Base-by-base conservation (phyloP, 306 rosid species). In the Gastrolobium bilobum region DNA sequence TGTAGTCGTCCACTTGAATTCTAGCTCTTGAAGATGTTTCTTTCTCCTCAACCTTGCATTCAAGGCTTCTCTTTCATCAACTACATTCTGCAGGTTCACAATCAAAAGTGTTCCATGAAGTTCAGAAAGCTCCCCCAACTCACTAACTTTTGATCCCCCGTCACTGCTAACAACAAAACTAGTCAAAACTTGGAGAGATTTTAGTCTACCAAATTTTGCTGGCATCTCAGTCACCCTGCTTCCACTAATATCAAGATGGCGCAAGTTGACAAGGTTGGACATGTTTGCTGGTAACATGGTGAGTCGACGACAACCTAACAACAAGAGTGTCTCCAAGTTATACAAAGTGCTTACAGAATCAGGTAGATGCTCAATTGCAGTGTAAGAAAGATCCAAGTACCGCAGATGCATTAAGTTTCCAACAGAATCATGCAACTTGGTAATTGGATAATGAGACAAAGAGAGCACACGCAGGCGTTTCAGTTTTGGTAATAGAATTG, bases 381-480 rank as follows among this genome's bases (percentile, higher is more conserved):
- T 78, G 60, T 68, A 10, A 44, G 82, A 14, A 46, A 78, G 69
- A 57, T 68, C 51, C 52, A 78, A 68, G 48, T 68, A 78, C 42
- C 82, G 60, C 4, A 78, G 30, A 68, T 78, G 51, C 52, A 31
- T 10, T 10, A 35, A 44, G 6, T 68, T 44, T 78, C 62, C 82
- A 68, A 68, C 14, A 43, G 76, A 78, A 58, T 35, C 10, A 34
- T 68, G 79, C 42, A 83, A 47, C 5, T 42, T 34, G 3, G 57
- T 52, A 7, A 86, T 48, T 40, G 37, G 29, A 35, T 47, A 33
- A 1, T 34, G 6, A 5, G 63, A 34, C n/a, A 72, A 5, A 3
- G 80, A 76, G 13, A 79, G 76, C 2, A 75, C 86, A 3, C 88
- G 57, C 3, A 86, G 54, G 39, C 58, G 39, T 15, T 48, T 79